A percentile compares a stretch with the other conserved stretches of the same genome.
These are phyloP conservation scores for Groenewaldozyma sp. DNA, from an alignment of 1,139 yeast genomes.

Conservation along the genomic window DNA sequence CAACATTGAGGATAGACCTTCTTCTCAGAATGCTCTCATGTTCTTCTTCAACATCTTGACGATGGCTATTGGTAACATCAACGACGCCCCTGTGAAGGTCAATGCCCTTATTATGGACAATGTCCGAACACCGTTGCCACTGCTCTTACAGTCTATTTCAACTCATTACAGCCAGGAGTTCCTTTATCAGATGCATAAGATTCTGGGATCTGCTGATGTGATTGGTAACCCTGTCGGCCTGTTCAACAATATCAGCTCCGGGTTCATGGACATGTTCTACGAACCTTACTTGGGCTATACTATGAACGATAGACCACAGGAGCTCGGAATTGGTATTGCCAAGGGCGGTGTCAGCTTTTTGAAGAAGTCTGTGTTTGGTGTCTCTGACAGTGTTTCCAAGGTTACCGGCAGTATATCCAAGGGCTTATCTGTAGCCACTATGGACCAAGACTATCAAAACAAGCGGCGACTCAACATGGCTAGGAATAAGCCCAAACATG, in stretches of 20 bases:
- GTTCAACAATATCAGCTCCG: conserved; percentile 86
- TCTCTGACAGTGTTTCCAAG: conserved; percentile 87
- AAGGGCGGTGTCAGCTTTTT: conserved; percentile 92
- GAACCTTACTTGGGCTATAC: conserved; percentile 96
- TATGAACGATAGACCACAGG: conserved; percentile 91
- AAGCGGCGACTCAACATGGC: conserved; percentile 52
- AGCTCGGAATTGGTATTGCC: conserved; percentile 88
- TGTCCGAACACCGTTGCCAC: conserved; percentile 74
- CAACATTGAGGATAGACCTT: conserved; percentile 46
- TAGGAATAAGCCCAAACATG: conserved; percentile 76
- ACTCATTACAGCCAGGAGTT: conserved; percentile 92
- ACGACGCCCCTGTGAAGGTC: conserved; percentile 89
- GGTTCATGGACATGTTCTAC: conserved; percentile 91
- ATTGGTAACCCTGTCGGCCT: conserved; percentile 96
- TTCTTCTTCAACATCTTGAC: conserved; percentile 79
- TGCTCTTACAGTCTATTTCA: conserved; percentile 58
- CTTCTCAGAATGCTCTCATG: conserved; percentile 53
- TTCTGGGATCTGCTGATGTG: conserved; percentile 92
- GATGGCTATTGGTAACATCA: conserved; percentile 95
- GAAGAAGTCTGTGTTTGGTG: conserved; percentile 89
- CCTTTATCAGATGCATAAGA: conserved; percentile 84
- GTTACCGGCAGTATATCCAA: conserved; percentile 92
- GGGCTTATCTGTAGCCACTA: conserved; percentile 83
- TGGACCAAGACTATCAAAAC: conserved; percentile 80
- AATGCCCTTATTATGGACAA: conserved; percentile 85